phyloP scores from a whole-genome alignment of 1,284 basidiomycete species.

The Dichomitus squalens region DNA sequence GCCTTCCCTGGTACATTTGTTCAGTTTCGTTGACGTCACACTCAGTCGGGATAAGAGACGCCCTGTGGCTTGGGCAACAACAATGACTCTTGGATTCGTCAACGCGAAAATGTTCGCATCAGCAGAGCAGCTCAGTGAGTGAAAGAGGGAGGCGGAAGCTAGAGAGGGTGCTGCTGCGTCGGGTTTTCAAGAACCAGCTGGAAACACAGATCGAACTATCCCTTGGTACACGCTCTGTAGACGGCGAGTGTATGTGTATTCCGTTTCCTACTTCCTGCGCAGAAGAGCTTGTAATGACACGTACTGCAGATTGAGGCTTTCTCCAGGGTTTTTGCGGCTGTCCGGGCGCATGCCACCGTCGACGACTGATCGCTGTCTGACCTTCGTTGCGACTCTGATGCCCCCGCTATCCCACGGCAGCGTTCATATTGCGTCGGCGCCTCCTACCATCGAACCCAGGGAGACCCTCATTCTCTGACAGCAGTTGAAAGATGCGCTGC shows the following conservation, averaged over 20 bases:
- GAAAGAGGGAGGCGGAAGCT: conserved; percentile 3
- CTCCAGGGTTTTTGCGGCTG: conserved; percentile 5
- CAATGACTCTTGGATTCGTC: neutral
- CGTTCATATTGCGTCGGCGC: conserved; percentile 41
- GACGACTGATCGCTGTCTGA: neutral
- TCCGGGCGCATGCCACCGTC: conserved; percentile 1
- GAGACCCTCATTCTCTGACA: neutral
- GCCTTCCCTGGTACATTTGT: too few species aligned
- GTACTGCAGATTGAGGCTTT: conserved; percentile 2
- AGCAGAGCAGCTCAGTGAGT: neutral
- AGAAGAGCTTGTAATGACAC: neutral
- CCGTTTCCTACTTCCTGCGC: too few species aligned
- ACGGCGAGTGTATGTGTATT: conserved; percentile 13
- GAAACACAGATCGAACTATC: conserved; percentile 7
- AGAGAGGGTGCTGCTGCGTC: neutral
- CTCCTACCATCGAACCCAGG: conserved; percentile 47
- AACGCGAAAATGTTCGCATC: conserved; percentile 3
- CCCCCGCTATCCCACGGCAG: conserved; percentile 40
- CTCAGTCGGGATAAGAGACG: neutral
- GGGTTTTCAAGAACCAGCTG: conserved; percentile 8
- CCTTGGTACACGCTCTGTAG: conserved; percentile 5
- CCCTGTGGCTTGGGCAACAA: neutral
- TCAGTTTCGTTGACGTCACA: too few species aligned
- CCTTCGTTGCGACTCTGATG: conserved; percentile 4
- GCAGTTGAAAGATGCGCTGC: neutral